phyloP scores from a whole-genome alignment of 164 flowering plant species.

The Akebia trifoliata region DNA sequence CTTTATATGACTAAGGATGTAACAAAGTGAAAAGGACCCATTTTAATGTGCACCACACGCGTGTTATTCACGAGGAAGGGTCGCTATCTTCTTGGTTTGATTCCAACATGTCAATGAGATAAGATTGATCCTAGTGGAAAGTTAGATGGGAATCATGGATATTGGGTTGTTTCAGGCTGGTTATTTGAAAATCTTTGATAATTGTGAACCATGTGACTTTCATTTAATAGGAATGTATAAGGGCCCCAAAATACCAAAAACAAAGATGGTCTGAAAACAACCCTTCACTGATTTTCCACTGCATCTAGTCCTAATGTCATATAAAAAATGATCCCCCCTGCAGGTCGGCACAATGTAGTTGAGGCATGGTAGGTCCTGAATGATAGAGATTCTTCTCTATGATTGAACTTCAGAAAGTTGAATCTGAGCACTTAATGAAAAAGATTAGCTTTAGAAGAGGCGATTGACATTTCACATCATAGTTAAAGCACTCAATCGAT shows the following conservation, averaged over 20 bases:
- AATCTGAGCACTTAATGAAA: too few species aligned
- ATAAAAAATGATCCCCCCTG: too few species aligned
- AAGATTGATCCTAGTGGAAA: too few species aligned
- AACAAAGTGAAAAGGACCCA: conserved; percentile 3
- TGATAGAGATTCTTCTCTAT: conserved; percentile 13
- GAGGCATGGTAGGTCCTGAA: neutral
- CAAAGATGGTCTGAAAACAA: conserved; percentile 5
- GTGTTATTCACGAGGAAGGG: neutral
- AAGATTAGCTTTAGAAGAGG: too few species aligned
- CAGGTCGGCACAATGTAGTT: too few species aligned
- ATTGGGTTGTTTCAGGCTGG: too few species aligned
- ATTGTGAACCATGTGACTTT: neutral
- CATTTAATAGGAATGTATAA: conserved; percentile 2
- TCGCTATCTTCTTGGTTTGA: neutral
- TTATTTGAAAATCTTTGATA: too few species aligned
- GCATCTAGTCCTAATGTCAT: neutral
- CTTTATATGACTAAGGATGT: conserved; percentile 3
- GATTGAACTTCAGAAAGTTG: conserved; percentile 8
- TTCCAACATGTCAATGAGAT: conserved; percentile 1
- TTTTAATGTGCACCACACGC: neutral
- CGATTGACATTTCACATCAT: too few species aligned
- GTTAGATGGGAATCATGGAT: too few species aligned
- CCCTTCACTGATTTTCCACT: neutral
- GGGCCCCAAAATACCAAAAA: conserved; percentile 8
- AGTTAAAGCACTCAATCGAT: too few species aligned